Base-by-base conservation (phyloP, 768 basidiomycete genomes). In the Chlorophyllum brunneum region DNA sequence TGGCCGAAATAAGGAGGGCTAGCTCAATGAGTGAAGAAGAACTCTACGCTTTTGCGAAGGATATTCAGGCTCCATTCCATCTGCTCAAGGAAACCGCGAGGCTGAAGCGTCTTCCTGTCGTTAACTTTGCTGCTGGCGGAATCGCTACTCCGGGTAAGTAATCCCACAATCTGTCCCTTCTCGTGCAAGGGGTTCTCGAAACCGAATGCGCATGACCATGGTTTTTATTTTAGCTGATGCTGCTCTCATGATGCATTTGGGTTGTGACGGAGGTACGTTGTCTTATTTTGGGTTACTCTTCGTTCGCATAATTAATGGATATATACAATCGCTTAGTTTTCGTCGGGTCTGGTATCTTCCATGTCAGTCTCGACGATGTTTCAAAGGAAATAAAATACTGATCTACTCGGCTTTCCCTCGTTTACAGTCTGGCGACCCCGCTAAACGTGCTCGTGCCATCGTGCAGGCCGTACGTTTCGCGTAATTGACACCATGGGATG, bases 241-340 rank as follows among this genome's bases (percentile, higher is more conserved):
- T 13, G 97, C 97, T 3, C 69, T 98, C 57, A 97, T 98, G 95
- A 98, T 98, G 95, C 93, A 95, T 64, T 81, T 98, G 30, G 93
- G 95, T 30, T 93, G 92, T 67, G 95, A 95, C 64, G 93, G 95
- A 75, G 88, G 94, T 94, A 63, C 56, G 84, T 67, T 37, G 3
- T 2, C 57, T 45, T 48, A 54, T 48, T 47, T 18, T 43, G 7
- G 24, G 48, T 37, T 43, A 24, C 29, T 13, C 37, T 45, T 48
- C 34, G 27, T 56, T 52, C 20, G 56, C 15, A 9, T 22, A 5
- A 33, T 23, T 15, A 51, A 46, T 61, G 31, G 55, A 46, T 42
- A 11, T 43, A 27, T 34, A 49, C 39, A 8, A 41, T 39, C 56
- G 50, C 51, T 30, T 64, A 90, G 95, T 99, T 27, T 99, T 99